These are phyloP conservation scores for Amphibolis antarctica DNA, from an alignment of 106 monocot species.

Conservation along the genomic window DNA sequence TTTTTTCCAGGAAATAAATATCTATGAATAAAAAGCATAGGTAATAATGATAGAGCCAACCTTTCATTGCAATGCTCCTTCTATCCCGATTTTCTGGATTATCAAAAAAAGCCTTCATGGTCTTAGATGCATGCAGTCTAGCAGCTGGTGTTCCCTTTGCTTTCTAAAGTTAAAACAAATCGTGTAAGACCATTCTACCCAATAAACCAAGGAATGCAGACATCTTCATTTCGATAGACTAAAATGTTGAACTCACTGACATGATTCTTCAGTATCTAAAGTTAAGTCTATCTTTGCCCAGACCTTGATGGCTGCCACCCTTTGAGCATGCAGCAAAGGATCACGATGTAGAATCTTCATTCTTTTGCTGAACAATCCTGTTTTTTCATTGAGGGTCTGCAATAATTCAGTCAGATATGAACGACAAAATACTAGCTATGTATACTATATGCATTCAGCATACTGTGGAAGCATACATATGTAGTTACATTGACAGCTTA, in stretches of 20 bases:
- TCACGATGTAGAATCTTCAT: constrained; percentile 93
- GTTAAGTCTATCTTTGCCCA: neutral
- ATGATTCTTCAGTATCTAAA: neutral
- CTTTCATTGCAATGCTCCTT: constrained; percentile 93
- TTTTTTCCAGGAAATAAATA: neutral
- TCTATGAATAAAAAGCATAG: neutral
- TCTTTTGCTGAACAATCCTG: constrained; percentile 80
- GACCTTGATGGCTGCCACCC: constrained; percentile 90
- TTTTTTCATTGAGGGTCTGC: constrained; percentile 98
- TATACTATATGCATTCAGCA: too few relatives aligned
- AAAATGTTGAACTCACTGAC: neutral
- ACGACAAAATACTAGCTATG: neutral
- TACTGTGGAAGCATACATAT: too few relatives aligned
- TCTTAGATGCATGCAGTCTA: constrained; percentile 67
- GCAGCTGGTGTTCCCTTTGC: constrained; percentile 66
- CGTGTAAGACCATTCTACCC: neutral
- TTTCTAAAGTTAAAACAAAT: constrained; percentile 33
- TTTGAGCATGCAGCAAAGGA: constrained; percentile 71
- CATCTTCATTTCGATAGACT: too few relatives aligned
- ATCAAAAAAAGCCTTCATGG: constrained; percentile 62
- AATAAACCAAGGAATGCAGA: neutral
- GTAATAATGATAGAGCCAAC: constrained; percentile 8
- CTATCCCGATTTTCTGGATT: constrained; percentile 79
- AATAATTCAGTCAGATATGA: constrained; percentile 11
- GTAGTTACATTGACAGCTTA: too few relatives aligned